Percentiles rank a stretch among this genome's conserved stretches.
Evolutionary conservation across 169 alveolate species (phyloP).

Genomic region (Plasmodium relictum): DNA sequence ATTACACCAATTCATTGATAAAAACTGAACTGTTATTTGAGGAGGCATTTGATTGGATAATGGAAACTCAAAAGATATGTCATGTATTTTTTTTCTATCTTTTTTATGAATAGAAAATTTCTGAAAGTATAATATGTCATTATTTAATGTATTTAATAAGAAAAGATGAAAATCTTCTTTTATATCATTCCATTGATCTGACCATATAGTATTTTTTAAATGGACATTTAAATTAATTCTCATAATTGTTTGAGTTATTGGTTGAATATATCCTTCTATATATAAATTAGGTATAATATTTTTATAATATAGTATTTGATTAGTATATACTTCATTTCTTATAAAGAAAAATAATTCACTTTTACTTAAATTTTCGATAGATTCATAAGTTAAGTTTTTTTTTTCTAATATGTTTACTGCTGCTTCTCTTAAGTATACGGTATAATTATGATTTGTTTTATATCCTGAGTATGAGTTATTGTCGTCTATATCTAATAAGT

Average conservation of each 20-base stretch:
- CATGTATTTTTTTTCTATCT: slow-evolving; percentile 80
- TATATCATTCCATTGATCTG: slow-evolving; percentile 63
- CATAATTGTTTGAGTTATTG: slow-evolving; percentile 71
- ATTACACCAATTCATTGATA: slow-evolving; percentile 77
- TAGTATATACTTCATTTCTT: slow-evolving; percentile 69
- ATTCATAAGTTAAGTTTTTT: slow-evolving; percentile 49
- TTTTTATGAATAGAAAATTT: slow-evolving; percentile 81
- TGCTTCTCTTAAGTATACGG: slow-evolving; percentile 59
- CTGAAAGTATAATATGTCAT: slow-evolving; percentile 92
- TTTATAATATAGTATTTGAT: slow-evolving; percentile 59
- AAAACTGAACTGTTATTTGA: slow-evolving; percentile 68
- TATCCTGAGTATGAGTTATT: slow-evolving; percentile 2
- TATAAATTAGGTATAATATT: slow-evolving; percentile 54
- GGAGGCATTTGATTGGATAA: slow-evolving; percentile 79
- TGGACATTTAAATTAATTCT: slow-evolving; percentile 63
- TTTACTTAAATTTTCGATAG: slow-evolving; percentile 36
- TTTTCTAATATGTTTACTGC: slow-evolving; percentile 65
- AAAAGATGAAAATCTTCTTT: slow-evolving; percentile 85
- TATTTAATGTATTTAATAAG: slow-evolving; percentile 91
- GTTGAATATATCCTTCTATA: slow-evolving; percentile 69
- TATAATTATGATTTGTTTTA: slow-evolving; percentile 50
- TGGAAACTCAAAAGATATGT: slow-evolving; percentile 76
- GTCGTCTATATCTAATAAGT: slow-evolving; percentile 7
- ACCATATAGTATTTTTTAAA: slow-evolving; percentile 55
- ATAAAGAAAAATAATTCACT: slow-evolving; percentile 59